Base-by-base conservation (phyloP, 2,329 filamentous ascomycete genomes). In the Aquanectria penicillioides region DNA sequence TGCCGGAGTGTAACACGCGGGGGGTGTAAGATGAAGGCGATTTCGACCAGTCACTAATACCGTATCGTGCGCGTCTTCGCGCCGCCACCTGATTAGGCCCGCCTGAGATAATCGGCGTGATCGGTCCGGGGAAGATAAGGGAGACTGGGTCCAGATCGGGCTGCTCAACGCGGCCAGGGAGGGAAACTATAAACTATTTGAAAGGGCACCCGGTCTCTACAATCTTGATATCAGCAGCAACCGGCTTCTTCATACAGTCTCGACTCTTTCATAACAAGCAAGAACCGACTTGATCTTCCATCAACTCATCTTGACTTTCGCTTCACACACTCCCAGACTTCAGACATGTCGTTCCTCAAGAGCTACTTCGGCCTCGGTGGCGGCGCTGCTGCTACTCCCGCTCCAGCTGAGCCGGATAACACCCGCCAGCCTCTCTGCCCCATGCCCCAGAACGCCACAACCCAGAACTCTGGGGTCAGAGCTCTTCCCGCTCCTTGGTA, bases 401-500 rank as follows among this genome's bases (percentile, higher is more conserved):
- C 34, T 23, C 33, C 23, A 13, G 23, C 34, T 31, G 31, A 13
- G 29, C 28, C 44, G 36, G 10, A 38, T 22, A 28, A 34, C 18
- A 18, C 13, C n/a, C 33, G 18, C 33, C 25, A n/a, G n/a, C n/a
- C 23, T 15, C n/a, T 26, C 25, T n/a, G 4, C 10, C n/a, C 52
- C 36, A 56, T 48, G 36, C 43, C 52, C 28, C 29, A 41, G 52
- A 38, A 49, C 29, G 5, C 41, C 15, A 31, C 36, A 31, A 29
- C 25, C 15, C 41, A 48, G 22, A 33, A 36, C 18, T 40, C 41
- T 13, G n/a, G n/a, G n/a, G 28, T 56, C 43, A 63, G 75, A 22
- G 77, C 82, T 23, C 72, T 86, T 1, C 83, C 83, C 2, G 75
- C 44, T 6, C 80, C 79, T 15, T 86, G 83, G 83, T 86, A 83